Evolutionary conservation across 2,329 filamentous ascomycete species (phyloP).

Genomic region (Penicillium polonicum): DNA sequence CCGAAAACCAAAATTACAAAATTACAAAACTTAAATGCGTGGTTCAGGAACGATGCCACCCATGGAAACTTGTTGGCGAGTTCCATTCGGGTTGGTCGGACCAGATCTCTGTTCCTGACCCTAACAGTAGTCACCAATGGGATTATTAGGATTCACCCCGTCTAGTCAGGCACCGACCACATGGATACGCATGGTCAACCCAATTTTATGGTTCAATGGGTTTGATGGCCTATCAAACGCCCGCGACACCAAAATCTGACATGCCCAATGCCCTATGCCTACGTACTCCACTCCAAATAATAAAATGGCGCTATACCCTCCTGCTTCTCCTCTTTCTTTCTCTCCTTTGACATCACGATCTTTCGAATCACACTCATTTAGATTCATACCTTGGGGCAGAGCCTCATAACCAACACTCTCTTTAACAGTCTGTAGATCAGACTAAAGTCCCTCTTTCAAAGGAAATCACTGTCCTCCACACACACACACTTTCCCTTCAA

Average conservation of each 20-base stretch:
- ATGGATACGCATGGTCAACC: slow-evolving; percentile 4
- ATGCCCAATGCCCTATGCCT: neutral
- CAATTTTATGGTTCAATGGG: neutral
- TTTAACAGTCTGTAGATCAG: slow-evolving; percentile 13
- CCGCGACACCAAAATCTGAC: neutral
- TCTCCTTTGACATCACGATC: slow-evolving; percentile 5
- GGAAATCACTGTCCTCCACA: neutral
- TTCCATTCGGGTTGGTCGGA: slow-evolving; percentile 9
- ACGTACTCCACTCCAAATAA: slow-evolving; percentile 3
- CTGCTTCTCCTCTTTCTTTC: neutral
- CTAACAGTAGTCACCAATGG: neutral
- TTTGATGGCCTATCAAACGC: neutral
- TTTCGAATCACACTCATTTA: slow-evolving; percentile 12
- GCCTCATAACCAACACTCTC: slow-evolving; percentile 5
- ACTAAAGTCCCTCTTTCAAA: slow-evolving; percentile 2
- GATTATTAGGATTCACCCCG: neutral
- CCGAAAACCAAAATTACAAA: neutral
- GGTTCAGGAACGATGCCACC: neutral
- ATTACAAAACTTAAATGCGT: neutral
- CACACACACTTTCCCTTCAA: slow-evolving; percentile 1
- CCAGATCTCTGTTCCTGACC: neutral
- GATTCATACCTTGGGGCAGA: slow-evolving; percentile 5
- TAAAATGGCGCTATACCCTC: slow-evolving; percentile 10
- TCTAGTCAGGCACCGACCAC: slow-evolving; percentile 2
- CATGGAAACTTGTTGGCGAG: neutral